Evolutionary conservation across 768 basidiomycete genomes (phyloP).

Genomic region (Boletus barrowsii): DNA sequence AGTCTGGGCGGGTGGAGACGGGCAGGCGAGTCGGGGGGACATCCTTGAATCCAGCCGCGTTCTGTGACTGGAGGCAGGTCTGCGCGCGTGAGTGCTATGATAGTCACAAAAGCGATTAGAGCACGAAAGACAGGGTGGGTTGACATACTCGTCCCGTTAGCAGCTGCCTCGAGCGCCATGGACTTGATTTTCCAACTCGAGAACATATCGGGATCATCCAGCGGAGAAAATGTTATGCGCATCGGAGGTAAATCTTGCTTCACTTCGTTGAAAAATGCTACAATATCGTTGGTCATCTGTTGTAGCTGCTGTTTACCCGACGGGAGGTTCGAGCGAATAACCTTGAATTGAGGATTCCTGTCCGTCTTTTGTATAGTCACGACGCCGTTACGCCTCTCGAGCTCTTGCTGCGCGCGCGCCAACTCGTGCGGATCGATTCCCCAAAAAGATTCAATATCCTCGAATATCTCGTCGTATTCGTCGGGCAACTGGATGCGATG

Average conservation of each 20-base stretch:
- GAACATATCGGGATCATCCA: conserved; percentile 30
- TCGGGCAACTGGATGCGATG: conserved; percentile 41
- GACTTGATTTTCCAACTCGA: conserved; percentile 22
- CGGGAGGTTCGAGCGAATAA: conserved; percentile 16
- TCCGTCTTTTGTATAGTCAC: conserved; percentile 27
- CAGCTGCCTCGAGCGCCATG: conserved; percentile 26
- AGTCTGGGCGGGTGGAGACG: conserved; percentile 32
- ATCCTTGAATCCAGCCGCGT: conserved; percentile 23
- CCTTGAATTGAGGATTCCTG: conserved; percentile 2
- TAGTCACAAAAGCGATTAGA: neutral
- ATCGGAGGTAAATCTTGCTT: conserved; percentile 31
- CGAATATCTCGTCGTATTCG: conserved; percentile 46
- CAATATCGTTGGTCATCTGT: conserved; percentile 3
- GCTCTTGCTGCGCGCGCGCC: conserved; percentile 13
- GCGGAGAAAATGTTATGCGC: conserved; percentile 28
- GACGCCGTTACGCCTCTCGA: conserved; percentile 13
- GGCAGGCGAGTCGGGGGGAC: conserved; percentile 23
- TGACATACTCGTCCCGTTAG: conserved; percentile 26
- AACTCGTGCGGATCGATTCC: conserved; percentile 34
- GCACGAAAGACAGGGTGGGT: neutral
- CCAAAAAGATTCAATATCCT: conserved; percentile 37
- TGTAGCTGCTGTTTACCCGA: conserved; percentile 1
- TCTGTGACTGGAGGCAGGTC: conserved; percentile 35
- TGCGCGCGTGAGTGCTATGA: conserved; percentile 25
- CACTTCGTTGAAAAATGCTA: conserved; percentile 27